Conservation (phyloP, 2,329 filamentous ascomycete species). For the Lachnellula hyalina region DNA sequence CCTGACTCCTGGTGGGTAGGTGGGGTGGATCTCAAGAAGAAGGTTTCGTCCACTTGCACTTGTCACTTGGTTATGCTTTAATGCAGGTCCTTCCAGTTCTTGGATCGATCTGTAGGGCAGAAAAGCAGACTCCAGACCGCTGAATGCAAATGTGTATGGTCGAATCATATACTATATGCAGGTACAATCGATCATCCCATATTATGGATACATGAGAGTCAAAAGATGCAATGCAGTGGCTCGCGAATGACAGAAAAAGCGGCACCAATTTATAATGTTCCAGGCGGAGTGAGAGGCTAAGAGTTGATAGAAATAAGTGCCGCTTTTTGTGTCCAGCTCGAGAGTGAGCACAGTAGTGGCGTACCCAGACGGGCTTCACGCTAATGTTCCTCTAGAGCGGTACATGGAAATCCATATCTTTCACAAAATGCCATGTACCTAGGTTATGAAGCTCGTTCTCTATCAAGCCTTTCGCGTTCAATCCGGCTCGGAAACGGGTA, state of each 20-base stretch:
- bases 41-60: too few species aligned
- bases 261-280: too few species aligned
- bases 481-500: neutral
- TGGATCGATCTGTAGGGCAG: neutral
- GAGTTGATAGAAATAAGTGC: too few species aligned
- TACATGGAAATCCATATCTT: neutral
- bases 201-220: neutral
- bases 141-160: neutral
- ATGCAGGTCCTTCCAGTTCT: slow-evolving; percentile 4
- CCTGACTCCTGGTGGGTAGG: neutral
- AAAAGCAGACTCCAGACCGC: neutral
- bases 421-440: neutral
- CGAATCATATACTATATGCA: neutral
- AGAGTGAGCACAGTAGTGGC: neutral
- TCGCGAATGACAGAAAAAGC: neutral
- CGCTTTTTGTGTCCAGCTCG: too few species aligned
- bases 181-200: slow-evolving; percentile 3
- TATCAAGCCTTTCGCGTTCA: neutral
- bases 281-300: too few species aligned
- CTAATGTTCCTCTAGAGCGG: neutral
- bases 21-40: neutral
- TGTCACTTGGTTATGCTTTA: neutral
- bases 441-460: neutral
- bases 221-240: neutral
- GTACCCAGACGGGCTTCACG: neutral